phyloP scores from a whole-genome alignment of 768 basidiomycete species.

The Amanita phalloides region DNA sequence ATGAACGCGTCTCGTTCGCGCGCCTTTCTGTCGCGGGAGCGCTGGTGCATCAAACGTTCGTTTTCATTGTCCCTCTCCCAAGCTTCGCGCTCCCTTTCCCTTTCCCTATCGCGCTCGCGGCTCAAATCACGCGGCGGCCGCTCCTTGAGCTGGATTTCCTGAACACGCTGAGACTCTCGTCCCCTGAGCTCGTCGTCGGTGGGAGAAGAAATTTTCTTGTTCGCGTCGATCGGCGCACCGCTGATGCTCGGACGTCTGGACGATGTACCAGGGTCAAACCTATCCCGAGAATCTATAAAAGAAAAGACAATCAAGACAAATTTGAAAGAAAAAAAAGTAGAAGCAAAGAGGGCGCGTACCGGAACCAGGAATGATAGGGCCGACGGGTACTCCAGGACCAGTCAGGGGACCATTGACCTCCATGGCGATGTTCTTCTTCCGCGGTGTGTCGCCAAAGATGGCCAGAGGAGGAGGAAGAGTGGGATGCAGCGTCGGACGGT shows the following conservation, averaged over 20 bases:
- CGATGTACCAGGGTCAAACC: background rate
- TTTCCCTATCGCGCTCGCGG: constrained; percentile 7
- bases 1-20: constrained; percentile 21
- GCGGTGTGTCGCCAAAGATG: background rate
- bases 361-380: background rate
- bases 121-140: constrained; percentile 1
- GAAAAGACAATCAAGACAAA: background rate
- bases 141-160: constrained; percentile 9
- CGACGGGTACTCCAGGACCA: constrained; percentile 3
- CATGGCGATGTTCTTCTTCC: constrained; percentile 7
- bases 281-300: constrained; percentile 1
- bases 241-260: constrained; percentile 3
- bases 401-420: constrained; percentile 5
- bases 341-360: background rate
- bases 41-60: constrained; percentile 10
- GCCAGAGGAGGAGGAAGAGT: background rate
- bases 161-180: constrained; percentile 10
- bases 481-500: background rate
- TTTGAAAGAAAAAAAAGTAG: background rate
- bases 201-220: constrained; percentile 2
- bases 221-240: background rate
- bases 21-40: constrained; percentile 12
- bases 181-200: constrained; percentile 10
- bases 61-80: constrained; percentile 8
- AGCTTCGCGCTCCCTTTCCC: constrained; percentile 9